A percentile compares a stretch with the other conserved stretches of the same genome.
Evolutionary conservation across 306 rosid genomes (phyloP).

Genomic region (Trichosanthes cucumerina): DNA sequence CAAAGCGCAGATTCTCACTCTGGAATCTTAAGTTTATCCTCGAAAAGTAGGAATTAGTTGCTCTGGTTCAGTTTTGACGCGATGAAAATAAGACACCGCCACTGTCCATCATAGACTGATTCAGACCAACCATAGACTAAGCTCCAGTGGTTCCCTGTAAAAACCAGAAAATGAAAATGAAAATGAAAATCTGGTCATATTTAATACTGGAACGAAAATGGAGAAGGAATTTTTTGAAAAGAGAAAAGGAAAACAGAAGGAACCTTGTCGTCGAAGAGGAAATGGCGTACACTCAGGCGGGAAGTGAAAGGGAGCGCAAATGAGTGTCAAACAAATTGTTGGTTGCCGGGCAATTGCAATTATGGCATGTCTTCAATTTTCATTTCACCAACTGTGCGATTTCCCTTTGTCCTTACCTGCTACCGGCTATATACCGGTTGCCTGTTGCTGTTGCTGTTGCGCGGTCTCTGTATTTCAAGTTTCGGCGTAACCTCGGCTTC

Average conservation of each 20-base stretch:
- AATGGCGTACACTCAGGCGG: slow-evolving; percentile 11
- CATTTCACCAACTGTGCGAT: slow-evolving; percentile 6
- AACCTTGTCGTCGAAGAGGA: slow-evolving; percentile 17
- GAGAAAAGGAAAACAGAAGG: not conserved
- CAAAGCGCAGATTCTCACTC: slow-evolving; percentile 3
- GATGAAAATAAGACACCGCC: slow-evolving; percentile 14
- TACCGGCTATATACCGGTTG: slow-evolving; percentile 33
- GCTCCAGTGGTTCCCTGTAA: slow-evolving; percentile 29
- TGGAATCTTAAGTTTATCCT: not conserved
- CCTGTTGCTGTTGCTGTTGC: slow-evolving; percentile 9
- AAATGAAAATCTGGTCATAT: not conserved
- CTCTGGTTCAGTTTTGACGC: not conserved
- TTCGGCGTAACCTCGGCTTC: not conserved
- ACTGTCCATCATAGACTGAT: slow-evolving; percentile 6
- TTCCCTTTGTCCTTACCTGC: slow-evolving; percentile 17
- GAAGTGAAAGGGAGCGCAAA: not conserved
- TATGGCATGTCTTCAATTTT: slow-evolving; percentile 22
- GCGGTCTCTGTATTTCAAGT: not conserved
- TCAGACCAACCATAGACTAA: slow-evolving; percentile 17
- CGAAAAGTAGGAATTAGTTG: not conserved
- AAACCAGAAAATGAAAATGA: not conserved
- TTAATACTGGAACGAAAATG: not conserved
- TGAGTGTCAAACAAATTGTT: slow-evolving; percentile 5
- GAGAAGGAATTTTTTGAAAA: not conserved
- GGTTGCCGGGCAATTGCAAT: slow-evolving; percentile 28